These are phyloP conservation scores for Corynespora cassiicola DNA, from an alignment of 2,329 filamentous ascomycete species.

Conservation along the genomic window DNA sequence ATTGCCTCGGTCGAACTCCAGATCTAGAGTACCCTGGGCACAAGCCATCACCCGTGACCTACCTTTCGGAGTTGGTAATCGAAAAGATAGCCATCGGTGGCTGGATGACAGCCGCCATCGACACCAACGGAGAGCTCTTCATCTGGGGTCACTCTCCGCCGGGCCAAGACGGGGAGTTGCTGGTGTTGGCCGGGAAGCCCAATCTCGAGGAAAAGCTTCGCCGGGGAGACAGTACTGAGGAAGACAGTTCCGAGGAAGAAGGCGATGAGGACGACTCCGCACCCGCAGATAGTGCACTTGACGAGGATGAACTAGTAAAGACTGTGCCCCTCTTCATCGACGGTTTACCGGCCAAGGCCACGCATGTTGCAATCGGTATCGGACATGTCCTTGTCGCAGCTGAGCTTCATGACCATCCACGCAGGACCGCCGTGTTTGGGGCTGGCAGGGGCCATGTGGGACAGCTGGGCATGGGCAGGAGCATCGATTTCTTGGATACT, in stretches of 20 bases:
- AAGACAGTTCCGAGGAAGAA: conserved; percentile 1
- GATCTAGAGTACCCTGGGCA: background rate
- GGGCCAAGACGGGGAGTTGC: conserved; percentile 21
- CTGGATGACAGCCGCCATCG: conserved; percentile 38
- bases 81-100: conserved; percentile 35
- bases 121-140: conserved; percentile 37
- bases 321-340: conserved; percentile 26
- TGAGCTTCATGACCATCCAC: conserved; percentile 9
- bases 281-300: no score
- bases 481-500: conserved; percentile 15
- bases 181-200: conserved; percentile 13
- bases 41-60: conserved; percentile 21
- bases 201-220: background rate
- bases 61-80: conserved; percentile 31
- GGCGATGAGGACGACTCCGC: no score
- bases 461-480: conserved; percentile 27
- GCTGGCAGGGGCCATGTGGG: conserved; percentile 30
- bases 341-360: conserved; percentile 21
- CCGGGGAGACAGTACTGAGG: no score
- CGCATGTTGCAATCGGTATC: conserved; percentile 33
- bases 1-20: conserved; percentile 27
- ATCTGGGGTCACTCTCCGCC: conserved; percentile 40
- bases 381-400: conserved; percentile 38
- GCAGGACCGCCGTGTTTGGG: conserved; percentile 25
- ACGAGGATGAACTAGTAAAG: conserved; percentile 38